Evolutionary conservation across 306 rosid genomes (phyloP), one percentile per base, ranked within the genome.

Genomic region (Hylodesmum podocarpum): DNA sequence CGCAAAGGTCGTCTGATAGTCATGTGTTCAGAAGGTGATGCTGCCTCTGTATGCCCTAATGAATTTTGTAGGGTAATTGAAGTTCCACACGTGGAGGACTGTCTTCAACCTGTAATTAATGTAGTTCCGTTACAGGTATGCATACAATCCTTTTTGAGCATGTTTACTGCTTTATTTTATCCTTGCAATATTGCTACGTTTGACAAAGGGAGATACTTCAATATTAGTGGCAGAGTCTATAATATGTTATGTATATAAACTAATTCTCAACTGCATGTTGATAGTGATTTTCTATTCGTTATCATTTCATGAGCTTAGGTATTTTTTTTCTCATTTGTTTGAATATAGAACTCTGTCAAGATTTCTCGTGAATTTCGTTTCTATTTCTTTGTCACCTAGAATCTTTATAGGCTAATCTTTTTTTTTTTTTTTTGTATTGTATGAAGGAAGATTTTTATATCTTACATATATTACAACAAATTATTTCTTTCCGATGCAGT

Each of bases 41-140:
- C 87, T 80, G 81, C 87, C 51, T 85, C 89, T 21, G 97, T 92
- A 49, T 71, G 84, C 83, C 90, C 87, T 0, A 87, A 90, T 40
- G 90, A 73, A 39, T 83, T 91, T 59, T 89, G 96, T 80, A 85
- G 99, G 82, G 88, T 73, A 50, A 86, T 95, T 65, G 97, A 95
- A 86, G 97, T 95, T 79, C 99, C 99, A 2, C 89, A 71, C 58
- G 97, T 92, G 37, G 97, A 80, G 80, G 99, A 95, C 85, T 95
- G 97, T 80, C 99, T 95, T 82, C 99, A 95, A 77, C 99, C 99
- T 22, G 99, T 95, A 37, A 83, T 95, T 77, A 95, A 95, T 66
- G 83, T 95, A 79, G 87, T 95, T 80, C 97, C 97, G 19, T 82
- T 92, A 59, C 97, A 95, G 98, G 98, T 90, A 79, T 31, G n/a